Conservation (phyloP, 768 basidiomycete genomes). For the Pluteus cervinus region DNA sequence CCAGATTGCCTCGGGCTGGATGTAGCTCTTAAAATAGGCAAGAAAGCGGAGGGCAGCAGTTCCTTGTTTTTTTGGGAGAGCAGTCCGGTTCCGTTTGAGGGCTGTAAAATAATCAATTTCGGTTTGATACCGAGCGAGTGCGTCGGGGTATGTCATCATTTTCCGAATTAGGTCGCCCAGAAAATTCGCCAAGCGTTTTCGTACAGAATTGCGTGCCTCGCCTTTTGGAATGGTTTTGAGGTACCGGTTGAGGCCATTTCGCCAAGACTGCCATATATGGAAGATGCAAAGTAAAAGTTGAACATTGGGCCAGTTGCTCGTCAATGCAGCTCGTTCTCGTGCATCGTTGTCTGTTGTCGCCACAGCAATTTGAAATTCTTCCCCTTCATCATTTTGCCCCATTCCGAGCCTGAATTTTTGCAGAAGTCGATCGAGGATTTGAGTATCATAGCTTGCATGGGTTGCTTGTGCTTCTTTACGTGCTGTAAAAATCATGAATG, state of each 20-base stretch:
- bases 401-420: slow-evolving; percentile 11
- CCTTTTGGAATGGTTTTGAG: slow-evolving; percentile 20
- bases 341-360: slow-evolving; percentile 24
- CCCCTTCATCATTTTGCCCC: slow-evolving; percentile 10
- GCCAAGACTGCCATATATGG: slow-evolving; percentile 27
- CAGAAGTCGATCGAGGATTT: slow-evolving; percentile 13
- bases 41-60: slow-evolving; percentile 16
- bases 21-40: slow-evolving; percentile 12
- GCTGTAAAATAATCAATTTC: slow-evolving; percentile 14
- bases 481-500: slow-evolving; percentile 18
- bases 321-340: slow-evolving; percentile 17
- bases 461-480: slow-evolving; percentile 11
- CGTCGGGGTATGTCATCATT: slow-evolving; percentile 14
- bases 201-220: slow-evolving; percentile 11
- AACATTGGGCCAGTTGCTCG: slow-evolving; percentile 11
- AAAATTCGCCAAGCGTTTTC: slow-evolving; percentile 11
- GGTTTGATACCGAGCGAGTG: slow-evolving; percentile 9
- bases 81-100: slow-evolving; percentile 4
- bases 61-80: slow-evolving; percentile 9
- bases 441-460: slow-evolving; percentile 19
- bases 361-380: slow-evolving; percentile 13
- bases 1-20: slow-evolving; percentile 16
- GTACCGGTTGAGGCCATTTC: slow-evolving; percentile 19
- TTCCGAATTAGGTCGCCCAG: slow-evolving; percentile 17
- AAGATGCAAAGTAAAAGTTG: slow-evolving; percentile 28